These are phyloP conservation scores for Diatrype stigma DNA, from an alignment of 2,329 filamentous ascomycete species.

Conservation along the genomic window DNA sequence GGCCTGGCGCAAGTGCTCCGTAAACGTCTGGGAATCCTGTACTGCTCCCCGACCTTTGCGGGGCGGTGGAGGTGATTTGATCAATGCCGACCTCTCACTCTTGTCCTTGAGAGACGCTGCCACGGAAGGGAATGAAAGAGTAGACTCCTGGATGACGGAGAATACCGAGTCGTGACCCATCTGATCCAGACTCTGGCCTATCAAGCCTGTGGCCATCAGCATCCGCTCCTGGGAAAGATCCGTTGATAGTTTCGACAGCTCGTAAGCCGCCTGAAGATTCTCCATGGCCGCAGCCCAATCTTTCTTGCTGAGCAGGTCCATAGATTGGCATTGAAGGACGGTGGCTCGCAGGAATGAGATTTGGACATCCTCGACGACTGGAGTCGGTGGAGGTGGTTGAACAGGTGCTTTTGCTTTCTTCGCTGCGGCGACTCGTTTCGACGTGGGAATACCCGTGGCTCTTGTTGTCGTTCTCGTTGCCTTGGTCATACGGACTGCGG, in stretches of 20 bases:
- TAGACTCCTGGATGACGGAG: slow-evolving; percentile 88
- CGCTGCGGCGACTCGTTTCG: slow-evolving; percentile 24
- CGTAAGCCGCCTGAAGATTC: slow-evolving; percentile 48
- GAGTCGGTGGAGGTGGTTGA: slow-evolving; percentile 8
- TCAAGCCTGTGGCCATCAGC: slow-evolving; percentile 62
- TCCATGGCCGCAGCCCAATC: slow-evolving; percentile 56
- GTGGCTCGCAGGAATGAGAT: slow-evolving; percentile 34
- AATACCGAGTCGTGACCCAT: slow-evolving; percentile 80
- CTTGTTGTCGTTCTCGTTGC: slow-evolving; percentile 14
- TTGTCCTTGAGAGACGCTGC: slow-evolving; percentile 37
- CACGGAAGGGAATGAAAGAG: slow-evolving; percentile 78
- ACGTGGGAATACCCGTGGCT: slow-evolving; percentile 23
- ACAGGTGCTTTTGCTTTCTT: slow-evolving; percentile 13
- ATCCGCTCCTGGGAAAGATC: slow-evolving; percentile 49
- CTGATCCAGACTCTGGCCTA: slow-evolving; percentile 65
- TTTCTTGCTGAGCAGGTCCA: slow-evolving; percentile 43
- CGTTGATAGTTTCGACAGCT: slow-evolving; percentile 38
- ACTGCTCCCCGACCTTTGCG: slow-evolving; percentile 24
- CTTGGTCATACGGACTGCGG: slow-evolving; percentile 12
- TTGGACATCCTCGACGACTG: slow-evolving; percentile 26
- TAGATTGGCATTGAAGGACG: slow-evolving; percentile 39
- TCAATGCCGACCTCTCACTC: slow-evolving; percentile 31
- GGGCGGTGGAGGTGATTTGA: slow-evolving; percentile 33
- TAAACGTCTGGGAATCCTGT: slow-evolving; percentile 41
- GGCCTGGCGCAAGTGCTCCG: slow-evolving; percentile 58